A percentile compares a stretch with the other conserved stretches of the same genome.
Evolutionary conservation across 1,284 basidiomycete species (phyloP).

Genomic region (Rhodotorula sp.): DNA sequence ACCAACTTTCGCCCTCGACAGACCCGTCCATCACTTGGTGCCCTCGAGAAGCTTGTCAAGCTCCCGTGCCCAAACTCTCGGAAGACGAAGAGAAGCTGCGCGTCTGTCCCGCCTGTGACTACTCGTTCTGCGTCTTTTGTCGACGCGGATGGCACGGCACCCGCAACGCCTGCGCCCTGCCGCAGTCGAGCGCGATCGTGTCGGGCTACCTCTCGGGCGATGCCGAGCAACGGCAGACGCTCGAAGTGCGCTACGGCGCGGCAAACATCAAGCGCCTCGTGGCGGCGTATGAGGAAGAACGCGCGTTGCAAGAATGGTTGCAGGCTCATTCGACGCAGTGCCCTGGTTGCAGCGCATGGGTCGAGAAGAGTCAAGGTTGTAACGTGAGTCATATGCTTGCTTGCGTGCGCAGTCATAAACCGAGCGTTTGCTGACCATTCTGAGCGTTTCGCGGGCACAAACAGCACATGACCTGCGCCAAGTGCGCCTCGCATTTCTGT

Average conservation of each 20-base stretch:
- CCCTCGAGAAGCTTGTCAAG: slow-evolving; percentile 69
- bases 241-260: slow-evolving; percentile 65
- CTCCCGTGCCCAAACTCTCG: slow-evolving; percentile 62
- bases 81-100: slow-evolving; percentile 63
- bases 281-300: slow-evolving; percentile 62
- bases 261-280: slow-evolving; percentile 60
- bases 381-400: slow-evolving; percentile 54
- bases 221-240: slow-evolving; percentile 53
- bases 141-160: slow-evolving; percentile 75
- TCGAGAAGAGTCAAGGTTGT: slow-evolving; percentile 73
- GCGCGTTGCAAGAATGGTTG: slow-evolving; percentile 65
- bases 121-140: slow-evolving; percentile 58
- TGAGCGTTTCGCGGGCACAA: slow-evolving; percentile 2
- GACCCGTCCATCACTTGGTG: slow-evolving; percentile 74
- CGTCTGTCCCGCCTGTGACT: slow-evolving; percentile 61
- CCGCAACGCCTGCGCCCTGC: slow-evolving; percentile 62
- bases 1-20: slow-evolving; percentile 41
- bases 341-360: slow-evolving; percentile 59
- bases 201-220: slow-evolving; percentile 61
- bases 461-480: slow-evolving; percentile 66
- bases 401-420: background rate
- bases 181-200: slow-evolving; percentile 61
- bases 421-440: slow-evolving; percentile 14
- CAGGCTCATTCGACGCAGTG: slow-evolving; percentile 62
- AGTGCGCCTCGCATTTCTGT: slow-evolving; percentile 70